Evolutionary conservation across 2,329 filamentous ascomycete species (phyloP), one percentile per base, ranked within the genome.

Genomic region (Monilinia fructicola): DNA sequence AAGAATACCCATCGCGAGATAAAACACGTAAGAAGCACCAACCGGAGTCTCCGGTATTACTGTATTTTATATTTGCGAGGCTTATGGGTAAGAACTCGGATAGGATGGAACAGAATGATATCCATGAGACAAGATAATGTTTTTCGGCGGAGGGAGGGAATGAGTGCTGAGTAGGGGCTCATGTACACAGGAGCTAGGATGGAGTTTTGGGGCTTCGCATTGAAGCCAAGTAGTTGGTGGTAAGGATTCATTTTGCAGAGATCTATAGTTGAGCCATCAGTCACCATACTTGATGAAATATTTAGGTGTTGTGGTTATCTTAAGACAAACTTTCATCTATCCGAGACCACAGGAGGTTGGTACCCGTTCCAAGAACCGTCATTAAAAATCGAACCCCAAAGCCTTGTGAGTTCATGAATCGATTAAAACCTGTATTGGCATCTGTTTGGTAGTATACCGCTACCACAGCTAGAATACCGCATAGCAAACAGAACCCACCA

Each of bases 111-210:
- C 52, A 55, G 7, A 46, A 54, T 23, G 61, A 55, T 31, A 48
- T 42, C 14, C 23, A 42, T 18, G 52, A 28, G 9, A 64, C 21
- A 28, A 55, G 61, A 31, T 64, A 61, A 44, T 83, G 78, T 12
- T 73, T 73, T 73, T 23, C 77, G 71, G 4, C 70, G 56, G 21
- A 80, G 67, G 6, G 79, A 78, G 11, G 77, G 74, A 69, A 77
- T 75, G 68, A 85, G 67, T 0, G 81, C 82, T 0, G 78, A 80
- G 48, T 83, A 81, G 3, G 79, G 78, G 65, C 83, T 82, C 0
- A 79, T 81, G 1, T 78, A 77, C 0, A 79, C 77, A 0, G 78
- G 78, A 21, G 81, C 71, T 10, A 81, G 74, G 21, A 82, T 78
- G 6, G 79, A 79, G 16, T 77, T 75, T 28, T 77, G 77, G 53